Percentiles rank a stretch among this genome's conserved stretches.
phyloP scores from a whole-genome alignment of 2,329 filamentous ascomycete species.

The Dothiorella sarmentorum region DNA sequence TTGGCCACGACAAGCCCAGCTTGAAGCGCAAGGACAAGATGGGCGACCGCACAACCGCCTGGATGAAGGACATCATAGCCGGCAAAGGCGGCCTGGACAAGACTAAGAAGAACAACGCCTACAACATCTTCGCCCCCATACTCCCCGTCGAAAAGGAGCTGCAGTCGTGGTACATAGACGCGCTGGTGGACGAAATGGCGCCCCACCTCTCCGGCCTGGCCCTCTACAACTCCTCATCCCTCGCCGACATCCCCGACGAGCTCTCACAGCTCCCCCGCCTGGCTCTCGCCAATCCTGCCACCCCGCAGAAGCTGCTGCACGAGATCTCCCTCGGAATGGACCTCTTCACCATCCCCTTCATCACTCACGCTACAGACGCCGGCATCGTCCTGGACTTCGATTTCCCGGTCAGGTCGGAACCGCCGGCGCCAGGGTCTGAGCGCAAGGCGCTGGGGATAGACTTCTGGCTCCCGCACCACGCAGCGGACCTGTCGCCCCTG shows the following conservation, averaged over 20 bases:
- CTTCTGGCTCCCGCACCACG: constrained; percentile 65
- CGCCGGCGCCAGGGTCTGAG: not conserved
- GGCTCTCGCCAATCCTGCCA: constrained; percentile 65
- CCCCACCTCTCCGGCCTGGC: constrained; percentile 63
- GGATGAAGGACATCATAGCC: constrained; percentile 67
- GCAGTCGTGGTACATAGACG: constrained; percentile 77
- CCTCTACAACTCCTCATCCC: constrained; percentile 69
- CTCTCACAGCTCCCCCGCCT: constrained; percentile 67
- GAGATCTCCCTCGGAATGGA: constrained; percentile 77
- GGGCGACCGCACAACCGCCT: constrained; percentile 79
- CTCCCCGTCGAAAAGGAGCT: constrained; percentile 70
- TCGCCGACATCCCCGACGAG: constrained; percentile 62
- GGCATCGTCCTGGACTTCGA: constrained; percentile 79
- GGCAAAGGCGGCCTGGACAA: constrained; percentile 27
- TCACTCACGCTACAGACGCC: constrained; percentile 71
- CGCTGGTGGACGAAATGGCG: constrained; percentile 58
- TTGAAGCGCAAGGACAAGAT: constrained; percentile 77
- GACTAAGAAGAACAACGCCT: constrained; percentile 21
- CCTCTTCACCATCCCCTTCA: constrained; percentile 72
- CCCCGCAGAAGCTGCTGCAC: constrained; percentile 72
- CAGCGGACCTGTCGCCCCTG: constrained; percentile 62
- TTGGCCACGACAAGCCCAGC: constrained; percentile 54
- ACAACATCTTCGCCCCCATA: constrained; percentile 57
- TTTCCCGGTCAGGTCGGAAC: constrained; percentile 55
- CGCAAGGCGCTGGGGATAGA: constrained; percentile 62